Evolutionary conservation across 345 rosid species (phyloP), one percentile per base, ranked within the genome.

Genomic region (Cochlearia excelsa): DNA sequence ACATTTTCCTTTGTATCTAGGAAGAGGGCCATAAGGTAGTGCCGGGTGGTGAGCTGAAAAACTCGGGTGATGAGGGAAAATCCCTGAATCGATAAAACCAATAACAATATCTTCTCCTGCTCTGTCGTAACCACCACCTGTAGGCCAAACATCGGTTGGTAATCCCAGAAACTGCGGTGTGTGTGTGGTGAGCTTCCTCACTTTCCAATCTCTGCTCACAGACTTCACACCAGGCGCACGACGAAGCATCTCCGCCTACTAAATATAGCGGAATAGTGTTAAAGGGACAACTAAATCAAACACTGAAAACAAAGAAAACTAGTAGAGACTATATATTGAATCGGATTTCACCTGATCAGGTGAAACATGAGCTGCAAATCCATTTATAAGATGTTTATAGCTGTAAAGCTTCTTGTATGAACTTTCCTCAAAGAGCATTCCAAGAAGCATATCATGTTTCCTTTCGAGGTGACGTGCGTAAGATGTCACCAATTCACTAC

Each of bases 81-180:
- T 89, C 68, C 99, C 99, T 0, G 99, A 93, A 77, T 93, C 99
- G 3, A 93, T 82, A 70, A 93, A 87, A 61, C 99, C 99, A 55
- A 93, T 93, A 30, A 93, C 85, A 67, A 93, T 87, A 65, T 85
- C 84, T 72, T 93, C 99, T 59, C 99, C 99, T 6, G 97, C 99
- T 82, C 81, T 79, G 35, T 81, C 96, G 58, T 80, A 88, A 66
- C 99, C 99, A 57, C 99, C 99, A 50, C 96, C 99, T 0, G 97
- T 85, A 4, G 99, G 99, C 99, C 99, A 93, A 37, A 93, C 99
- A 68, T 88, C 97, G 10, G 96, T 90, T 30, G 99, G 99, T 48
- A 93, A 85, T 58, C 99, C 99, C 79, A 93, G 69, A 73, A 93
- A 93, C 65, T 89, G 84, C 10, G 99, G 99, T 39, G 99, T 93